Evolutionary conservation across 306 rosid genomes (phyloP).

Genomic region (Citrullus amarus): DNA sequence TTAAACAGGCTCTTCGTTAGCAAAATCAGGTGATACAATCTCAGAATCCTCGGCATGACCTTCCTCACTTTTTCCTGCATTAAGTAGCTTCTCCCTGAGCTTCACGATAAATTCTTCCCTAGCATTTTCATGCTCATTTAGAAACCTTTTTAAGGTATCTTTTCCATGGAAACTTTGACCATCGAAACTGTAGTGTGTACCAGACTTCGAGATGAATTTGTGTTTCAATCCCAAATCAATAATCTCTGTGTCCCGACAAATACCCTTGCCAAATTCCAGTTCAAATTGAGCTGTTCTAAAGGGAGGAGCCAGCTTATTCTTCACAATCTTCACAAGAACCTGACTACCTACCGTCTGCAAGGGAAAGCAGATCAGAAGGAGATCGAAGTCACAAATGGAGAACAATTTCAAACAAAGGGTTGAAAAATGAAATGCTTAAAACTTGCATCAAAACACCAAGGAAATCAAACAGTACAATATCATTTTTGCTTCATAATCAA

Average conservation of each 20-base stretch:
- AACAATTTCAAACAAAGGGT: background rate
- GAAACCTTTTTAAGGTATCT: conserved; percentile 51
- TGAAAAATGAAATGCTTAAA: background rate
- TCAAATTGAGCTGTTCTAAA: conserved; percentile 67
- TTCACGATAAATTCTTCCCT: conserved; percentile 44
- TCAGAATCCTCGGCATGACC: conserved; percentile 23
- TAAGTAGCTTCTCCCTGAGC: conserved; percentile 54
- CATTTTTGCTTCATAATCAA: background rate
- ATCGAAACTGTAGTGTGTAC: conserved; percentile 30
- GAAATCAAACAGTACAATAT: background rate
- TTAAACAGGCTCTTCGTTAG: conserved; percentile 11
- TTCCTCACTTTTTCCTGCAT: conserved; percentile 21
- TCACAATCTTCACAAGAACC: conserved; percentile 76
- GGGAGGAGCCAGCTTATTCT: conserved; percentile 92
- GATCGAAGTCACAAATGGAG: background rate
- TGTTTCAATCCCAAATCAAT: conserved; percentile 52
- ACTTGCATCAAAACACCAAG: background rate
- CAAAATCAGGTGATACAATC: conserved; percentile 36
- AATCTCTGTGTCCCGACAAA: conserved; percentile 47
- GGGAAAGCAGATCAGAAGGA: conserved; percentile 9
- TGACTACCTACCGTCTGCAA: conserved; percentile 67
- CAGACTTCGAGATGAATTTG: conserved; percentile 40
- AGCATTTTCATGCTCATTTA: conserved; percentile 29
- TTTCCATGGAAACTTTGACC: conserved; percentile 40
- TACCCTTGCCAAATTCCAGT: conserved; percentile 88